Evolutionary conservation across 345 rosid genomes (phyloP).

Genomic region (Hevea brasiliensis): DNA sequence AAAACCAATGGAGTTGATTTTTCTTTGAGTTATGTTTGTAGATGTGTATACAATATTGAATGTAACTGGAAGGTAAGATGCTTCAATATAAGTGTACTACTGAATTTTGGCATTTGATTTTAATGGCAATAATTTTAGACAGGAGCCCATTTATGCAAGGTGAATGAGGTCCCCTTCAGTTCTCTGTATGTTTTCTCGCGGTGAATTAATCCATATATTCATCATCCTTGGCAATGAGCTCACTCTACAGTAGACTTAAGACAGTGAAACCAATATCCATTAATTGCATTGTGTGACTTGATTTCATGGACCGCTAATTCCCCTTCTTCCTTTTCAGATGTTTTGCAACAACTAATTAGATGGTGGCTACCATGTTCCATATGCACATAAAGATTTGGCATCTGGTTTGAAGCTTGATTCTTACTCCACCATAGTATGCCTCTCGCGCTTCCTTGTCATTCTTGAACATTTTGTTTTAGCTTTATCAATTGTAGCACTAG

Average conservation of each 20-base stretch:
- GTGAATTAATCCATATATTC: neutral
- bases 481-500: neutral
- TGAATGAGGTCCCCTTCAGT: neutral
- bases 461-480: neutral
- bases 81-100: neutral
- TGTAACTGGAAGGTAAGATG: constrained; percentile 88
- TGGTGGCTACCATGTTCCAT: constrained; percentile 97
- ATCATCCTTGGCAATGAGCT: neutral
- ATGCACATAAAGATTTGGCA: constrained; percentile 82
- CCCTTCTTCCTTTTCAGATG: constrained; percentile 45
- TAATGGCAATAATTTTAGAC: neutral
- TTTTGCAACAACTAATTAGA: constrained; percentile 95
- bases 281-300: neutral
- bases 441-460: neutral
- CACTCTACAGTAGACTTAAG: neutral
- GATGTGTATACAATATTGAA: constrained; percentile 69
- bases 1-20: constrained; percentile 60
- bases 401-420: constrained; percentile 78
- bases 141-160: neutral
- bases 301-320: constrained; percentile 15
- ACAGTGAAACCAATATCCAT: neutral
- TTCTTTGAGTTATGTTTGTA: constrained; percentile 58
- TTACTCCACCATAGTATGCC: constrained; percentile 68
- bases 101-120: neutral
- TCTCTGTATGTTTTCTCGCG: neutral